phyloP scores from a whole-genome alignment of 1,139 yeast genomes.

The Saccharomyces pastorianus region DNA sequence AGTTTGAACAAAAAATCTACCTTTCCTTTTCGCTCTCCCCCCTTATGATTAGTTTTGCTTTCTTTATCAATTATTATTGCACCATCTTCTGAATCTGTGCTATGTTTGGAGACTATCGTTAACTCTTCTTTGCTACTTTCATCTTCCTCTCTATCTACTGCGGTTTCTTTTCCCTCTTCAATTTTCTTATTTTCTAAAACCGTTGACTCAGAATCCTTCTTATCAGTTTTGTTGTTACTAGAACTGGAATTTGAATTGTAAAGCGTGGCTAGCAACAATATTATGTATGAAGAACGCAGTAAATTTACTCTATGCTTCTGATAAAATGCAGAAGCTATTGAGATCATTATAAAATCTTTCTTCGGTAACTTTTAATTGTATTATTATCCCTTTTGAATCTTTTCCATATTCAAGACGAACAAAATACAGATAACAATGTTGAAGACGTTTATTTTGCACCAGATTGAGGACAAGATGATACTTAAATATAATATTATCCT shows the following conservation, averaged over 20 bases:
- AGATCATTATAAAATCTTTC: background rate
- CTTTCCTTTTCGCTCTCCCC: conserved; percentile 1
- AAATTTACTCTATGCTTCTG: conserved; percentile 24
- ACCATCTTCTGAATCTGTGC: conserved; percentile 2
- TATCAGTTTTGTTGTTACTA: conserved; percentile 9
- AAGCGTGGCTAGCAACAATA: conserved; percentile 22
- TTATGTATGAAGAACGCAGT: conserved; percentile 25
- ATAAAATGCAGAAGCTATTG: conserved; percentile 14
- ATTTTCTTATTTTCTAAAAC: conserved; percentile 1
- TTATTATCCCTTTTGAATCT: background rate
- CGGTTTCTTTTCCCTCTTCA: background rate
- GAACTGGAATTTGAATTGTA: conserved; percentile 12
- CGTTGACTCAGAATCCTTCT: conserved; percentile 5
- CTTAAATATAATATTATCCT: background rate
- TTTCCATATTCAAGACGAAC: background rate
- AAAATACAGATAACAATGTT: background rate
- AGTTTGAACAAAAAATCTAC: conserved; percentile 22
- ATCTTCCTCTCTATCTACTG: conserved; percentile 3
- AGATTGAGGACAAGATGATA: background rate
- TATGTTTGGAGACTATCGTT: background rate
- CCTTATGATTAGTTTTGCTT: conserved; percentile 2
- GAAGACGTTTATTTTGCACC: background rate
- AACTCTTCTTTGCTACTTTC: conserved; percentile 1
- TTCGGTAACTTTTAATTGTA: background rate
- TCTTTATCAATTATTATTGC: background rate